phyloP scores from a whole-genome alignment of 1,284 basidiomycete species.

The Trametes hirsuta region DNA sequence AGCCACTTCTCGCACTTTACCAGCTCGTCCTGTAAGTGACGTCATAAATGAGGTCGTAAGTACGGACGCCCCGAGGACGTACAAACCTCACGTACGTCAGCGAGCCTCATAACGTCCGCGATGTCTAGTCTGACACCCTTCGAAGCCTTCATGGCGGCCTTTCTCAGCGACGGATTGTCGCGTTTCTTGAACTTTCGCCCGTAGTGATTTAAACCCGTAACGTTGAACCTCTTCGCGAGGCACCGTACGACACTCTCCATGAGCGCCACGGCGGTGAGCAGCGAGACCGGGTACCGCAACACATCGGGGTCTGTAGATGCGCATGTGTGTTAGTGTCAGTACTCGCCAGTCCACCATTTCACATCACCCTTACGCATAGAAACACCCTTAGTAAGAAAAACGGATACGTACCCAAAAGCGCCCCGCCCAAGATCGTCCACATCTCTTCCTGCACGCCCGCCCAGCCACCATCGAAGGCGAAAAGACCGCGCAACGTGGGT shows the following conservation, averaged over 20 bases:
- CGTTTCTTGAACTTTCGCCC: conserved; percentile 21
- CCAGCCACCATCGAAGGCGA: conserved; percentile 48
- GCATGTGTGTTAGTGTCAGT: not conserved
- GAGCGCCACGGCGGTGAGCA: conserved; percentile 53
- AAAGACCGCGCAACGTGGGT: conserved; percentile 48
- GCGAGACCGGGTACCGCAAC: conserved; percentile 51
- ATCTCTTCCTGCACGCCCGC: conserved; percentile 44
- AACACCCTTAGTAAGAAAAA: not conserved
- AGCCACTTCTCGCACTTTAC: conserved; percentile 14
- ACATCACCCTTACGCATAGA: not conserved
- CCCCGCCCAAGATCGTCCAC: conserved; percentile 53
- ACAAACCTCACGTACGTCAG: conserved; percentile 3
- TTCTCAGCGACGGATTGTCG: conserved; percentile 23
- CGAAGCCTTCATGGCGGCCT: conserved; percentile 37
- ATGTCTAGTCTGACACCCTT: conserved; percentile 50
- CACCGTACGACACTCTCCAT: conserved; percentile 45
- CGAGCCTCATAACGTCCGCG: conserved; percentile 15
- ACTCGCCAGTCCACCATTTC: too few relatives aligned
- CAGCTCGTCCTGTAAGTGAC: conserved; percentile 4
- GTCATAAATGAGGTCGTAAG: not conserved
- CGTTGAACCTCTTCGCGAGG: conserved; percentile 41
- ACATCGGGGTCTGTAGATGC: conserved; percentile 49
- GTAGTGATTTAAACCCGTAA: conserved; percentile 29
- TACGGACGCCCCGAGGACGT: not conserved
- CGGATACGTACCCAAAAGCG: conserved; percentile 45